Percentiles rank a stretch among this genome's conserved stretches.
Evolutionary conservation across 495 filamentous ascomycete species (phyloP).

Genomic region (Aspergillus sparsus): DNA sequence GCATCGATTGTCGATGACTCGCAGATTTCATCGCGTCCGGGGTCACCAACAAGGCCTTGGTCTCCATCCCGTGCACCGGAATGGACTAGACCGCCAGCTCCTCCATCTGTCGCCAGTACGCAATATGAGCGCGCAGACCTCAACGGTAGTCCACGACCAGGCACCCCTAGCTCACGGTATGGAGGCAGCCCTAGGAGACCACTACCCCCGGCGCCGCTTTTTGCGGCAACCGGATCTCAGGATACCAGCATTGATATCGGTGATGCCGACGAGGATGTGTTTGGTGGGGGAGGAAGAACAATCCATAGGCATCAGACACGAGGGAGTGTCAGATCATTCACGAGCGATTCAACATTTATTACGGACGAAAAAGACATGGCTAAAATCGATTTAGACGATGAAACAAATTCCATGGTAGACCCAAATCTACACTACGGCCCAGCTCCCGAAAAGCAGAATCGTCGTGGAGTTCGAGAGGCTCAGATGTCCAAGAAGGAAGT

Average conservation of each 20-base stretch:
- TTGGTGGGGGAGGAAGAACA: constrained; percentile 62
- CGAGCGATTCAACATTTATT: constrained; percentile 63
- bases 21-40: constrained; percentile 51
- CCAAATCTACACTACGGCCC: constrained; percentile 74
- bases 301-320: constrained; percentile 40
- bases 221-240: constrained; percentile 45
- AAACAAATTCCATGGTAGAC: constrained; percentile 39
- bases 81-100: constrained; percentile 66
- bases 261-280: constrained; percentile 76
- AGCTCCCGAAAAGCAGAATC: constrained; percentile 81
- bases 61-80: constrained; percentile 69
- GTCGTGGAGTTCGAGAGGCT: constrained; percentile 78
- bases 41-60: constrained; percentile 70
- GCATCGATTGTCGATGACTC: constrained; percentile 46
- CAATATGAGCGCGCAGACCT: constrained; percentile 84
- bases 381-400: constrained; percentile 49
- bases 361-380: constrained; percentile 55
- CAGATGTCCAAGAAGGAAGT: constrained; percentile 95
- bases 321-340: constrained; percentile 60
- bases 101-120: constrained; percentile 53
- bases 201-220: constrained; percentile 91
- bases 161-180: constrained; percentile 84
- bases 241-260: constrained; percentile 53
- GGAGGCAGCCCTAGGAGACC: constrained; percentile 81
- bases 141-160: constrained; percentile 86